Conservation (phyloP, 2,329 filamentous ascomycete genomes). For the Dendryphion nanum region DNA sequence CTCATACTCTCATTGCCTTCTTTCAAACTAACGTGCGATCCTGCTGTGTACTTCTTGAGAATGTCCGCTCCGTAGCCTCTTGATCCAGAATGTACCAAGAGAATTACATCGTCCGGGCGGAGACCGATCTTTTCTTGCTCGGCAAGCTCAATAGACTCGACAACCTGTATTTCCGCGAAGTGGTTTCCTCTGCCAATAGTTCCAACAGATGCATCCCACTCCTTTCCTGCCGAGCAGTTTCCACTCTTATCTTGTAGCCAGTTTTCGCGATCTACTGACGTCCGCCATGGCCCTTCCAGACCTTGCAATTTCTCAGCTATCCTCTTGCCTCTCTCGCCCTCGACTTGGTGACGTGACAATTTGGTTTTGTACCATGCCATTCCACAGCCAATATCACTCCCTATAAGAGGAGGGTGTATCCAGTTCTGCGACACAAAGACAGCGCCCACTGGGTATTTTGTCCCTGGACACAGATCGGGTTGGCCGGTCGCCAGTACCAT, state of each 20-base stretch:
- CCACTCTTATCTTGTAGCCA: slow-evolving; percentile 26
- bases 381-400: slow-evolving; percentile 40
- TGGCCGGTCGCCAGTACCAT: slow-evolving; percentile 35
- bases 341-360: slow-evolving; percentile 28
- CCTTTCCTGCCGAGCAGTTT: slow-evolving; percentile 23
- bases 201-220: slow-evolving; percentile 34
- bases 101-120: slow-evolving; percentile 30
- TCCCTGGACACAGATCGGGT: slow-evolving; percentile 39
- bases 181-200: slow-evolving; percentile 42
- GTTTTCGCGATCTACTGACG: slow-evolving; percentile 17
- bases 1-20: slow-evolving; percentile 21
- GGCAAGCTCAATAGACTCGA: slow-evolving; percentile 22
- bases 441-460: slow-evolving; percentile 38
- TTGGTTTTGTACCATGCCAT: slow-evolving; percentile 41
- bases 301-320: slow-evolving; percentile 37
- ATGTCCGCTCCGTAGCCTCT: slow-evolving; percentile 36
- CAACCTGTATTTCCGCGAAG: slow-evolving; percentile 40
- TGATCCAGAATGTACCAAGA: slow-evolving; percentile 40
- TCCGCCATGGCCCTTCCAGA: slow-evolving; percentile 36
- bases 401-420: slow-evolving; percentile 40
- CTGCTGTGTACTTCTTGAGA: slow-evolving; percentile 27
- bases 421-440: slow-evolving; percentile 36
- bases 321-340: slow-evolving; percentile 32
- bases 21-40: slow-evolving; percentile 22
- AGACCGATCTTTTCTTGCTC: slow-evolving; percentile 11